Conservation (phyloP, 208 protist genomes). For the Trypanosomatidae sp. region DNA sequence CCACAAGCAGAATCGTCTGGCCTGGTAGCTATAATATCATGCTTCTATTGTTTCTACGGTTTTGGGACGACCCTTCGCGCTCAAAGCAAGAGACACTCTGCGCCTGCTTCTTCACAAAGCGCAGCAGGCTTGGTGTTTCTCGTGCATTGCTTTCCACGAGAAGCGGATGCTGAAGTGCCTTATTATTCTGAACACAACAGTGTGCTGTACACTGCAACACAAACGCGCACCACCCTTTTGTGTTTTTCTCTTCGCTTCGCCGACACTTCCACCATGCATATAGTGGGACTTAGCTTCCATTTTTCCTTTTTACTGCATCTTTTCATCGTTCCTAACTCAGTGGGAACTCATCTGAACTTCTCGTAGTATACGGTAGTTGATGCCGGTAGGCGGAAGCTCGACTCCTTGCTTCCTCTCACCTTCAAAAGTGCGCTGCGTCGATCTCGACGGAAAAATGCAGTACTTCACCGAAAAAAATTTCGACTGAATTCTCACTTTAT, state of each 20-base stretch:
- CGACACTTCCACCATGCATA: neutral
- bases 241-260: neutral
- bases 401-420: neutral
- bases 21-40: slow-evolving; percentile 38
- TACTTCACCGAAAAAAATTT: neutral
- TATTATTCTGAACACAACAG: neutral
- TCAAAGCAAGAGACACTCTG: neutral
- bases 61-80: neutral
- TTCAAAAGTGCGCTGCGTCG: neutral
- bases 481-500: neutral
- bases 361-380: neutral
- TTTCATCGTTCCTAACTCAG: slow-evolving; percentile 3
- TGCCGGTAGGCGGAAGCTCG: neutral
- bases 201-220: neutral
- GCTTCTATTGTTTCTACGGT: neutral
- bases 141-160: neutral
- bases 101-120: neutral
- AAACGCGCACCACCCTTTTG: neutral
- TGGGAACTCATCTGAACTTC: neutral
- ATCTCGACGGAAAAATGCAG: neutral
- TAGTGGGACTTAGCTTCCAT: neutral
- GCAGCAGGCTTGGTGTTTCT: neutral
- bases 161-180: neutral
- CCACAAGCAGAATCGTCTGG: slow-evolving; percentile 65
- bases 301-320: neutral